phyloP scores from a whole-genome alignment of 495 filamentous ascomycete genomes.

The Chaetomium tenue region DNA sequence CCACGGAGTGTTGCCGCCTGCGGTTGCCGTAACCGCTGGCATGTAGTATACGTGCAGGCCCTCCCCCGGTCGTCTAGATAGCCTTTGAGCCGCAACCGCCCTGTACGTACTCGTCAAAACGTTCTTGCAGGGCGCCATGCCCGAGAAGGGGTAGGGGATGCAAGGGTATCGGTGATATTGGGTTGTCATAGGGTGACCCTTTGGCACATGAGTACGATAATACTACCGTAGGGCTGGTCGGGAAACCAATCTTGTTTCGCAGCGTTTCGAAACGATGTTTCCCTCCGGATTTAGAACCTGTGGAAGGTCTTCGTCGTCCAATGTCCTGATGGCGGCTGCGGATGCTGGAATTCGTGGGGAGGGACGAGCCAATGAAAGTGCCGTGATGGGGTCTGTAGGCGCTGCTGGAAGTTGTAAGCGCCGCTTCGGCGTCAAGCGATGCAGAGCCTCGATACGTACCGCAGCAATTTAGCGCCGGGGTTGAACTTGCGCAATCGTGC shows the following conservation, averaged over 20 bases:
- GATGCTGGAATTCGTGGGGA: conserved; percentile 7
- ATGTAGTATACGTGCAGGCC: background rate
- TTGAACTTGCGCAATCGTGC: conserved; percentile 17
- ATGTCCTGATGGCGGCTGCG: conserved; percentile 17
- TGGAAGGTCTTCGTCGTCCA: conserved; percentile 19
- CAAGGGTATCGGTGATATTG: conserved; percentile 2
- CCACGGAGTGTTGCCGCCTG: conserved; percentile 8
- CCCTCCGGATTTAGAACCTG: conserved; percentile 16
- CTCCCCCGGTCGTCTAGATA: conserved; percentile 15
- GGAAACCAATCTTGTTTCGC: background rate
- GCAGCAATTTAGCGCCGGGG: conserved; percentile 27
- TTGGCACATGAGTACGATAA: conserved; percentile 14
- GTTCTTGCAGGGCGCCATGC: conserved; percentile 15
- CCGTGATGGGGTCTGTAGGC: conserved; percentile 16
- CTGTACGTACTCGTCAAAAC: conserved; percentile 4
- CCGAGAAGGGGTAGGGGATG: background rate
- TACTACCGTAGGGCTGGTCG: conserved; percentile 24
- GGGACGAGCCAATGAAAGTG: conserved; percentile 26
- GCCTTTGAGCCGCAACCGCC: conserved; percentile 17
- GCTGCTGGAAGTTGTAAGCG: conserved; percentile 27
- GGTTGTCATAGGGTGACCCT: background rate
- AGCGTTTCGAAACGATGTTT: conserved; percentile 24
- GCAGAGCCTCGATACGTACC: conserved; percentile 23
- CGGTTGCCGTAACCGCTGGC: conserved; percentile 19
- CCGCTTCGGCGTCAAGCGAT: conserved; percentile 26